Base-by-base conservation (phyloP, 352 stramenopile genomes). In the Phytophthora europaea region DNA sequence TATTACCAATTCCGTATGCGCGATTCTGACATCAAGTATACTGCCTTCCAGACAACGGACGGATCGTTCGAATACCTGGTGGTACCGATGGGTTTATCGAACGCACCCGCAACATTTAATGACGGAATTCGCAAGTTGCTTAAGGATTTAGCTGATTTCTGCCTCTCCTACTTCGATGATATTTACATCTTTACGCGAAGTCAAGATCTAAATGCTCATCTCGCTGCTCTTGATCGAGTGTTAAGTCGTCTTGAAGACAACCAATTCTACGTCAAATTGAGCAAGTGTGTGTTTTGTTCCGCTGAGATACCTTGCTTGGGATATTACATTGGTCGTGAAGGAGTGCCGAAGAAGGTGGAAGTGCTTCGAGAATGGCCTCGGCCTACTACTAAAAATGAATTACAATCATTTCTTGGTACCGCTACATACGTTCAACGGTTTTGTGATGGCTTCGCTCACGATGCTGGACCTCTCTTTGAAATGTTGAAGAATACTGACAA, bases 1-100 rank as follows among this genome's bases (percentile, higher is more conserved):
- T 79, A 67, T 20, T 80, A 75, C 38, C 65, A 79, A 34, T 63
- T 82, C 13, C 63, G 59, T 13, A 78, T 79, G 70, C 28, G 50
- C 13, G 58, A 73, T 45, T 4, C 53, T 13, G 73, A 80, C 68
- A 52, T 71, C 36, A 43, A 43, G 36, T 43, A 43, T 43, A 43
- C 36, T 16, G 36, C 36, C 2, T 18, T 79, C n/a, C 48, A 61
- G 18, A 72, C 66, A 28, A 51, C 67, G 2, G 57, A 75, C 38
- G 73, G 73, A 4, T 53, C 67, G n/a, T 80, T 53, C 22, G 73
- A 80, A 43, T 76, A 69, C 18, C 40, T 76, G 0, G 62, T 72
- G 2, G 56, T 67, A 33, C 62, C 58, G 1, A 75, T 75, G 60
- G 73, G 73, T 1, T 43, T 80, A 22, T 80, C 59, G 7, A 68